Evolutionary conservation across 257 asterid genomes (phyloP), one percentile per base, ranked within the genome.

Genomic region (Penstemon newberryi): DNA sequence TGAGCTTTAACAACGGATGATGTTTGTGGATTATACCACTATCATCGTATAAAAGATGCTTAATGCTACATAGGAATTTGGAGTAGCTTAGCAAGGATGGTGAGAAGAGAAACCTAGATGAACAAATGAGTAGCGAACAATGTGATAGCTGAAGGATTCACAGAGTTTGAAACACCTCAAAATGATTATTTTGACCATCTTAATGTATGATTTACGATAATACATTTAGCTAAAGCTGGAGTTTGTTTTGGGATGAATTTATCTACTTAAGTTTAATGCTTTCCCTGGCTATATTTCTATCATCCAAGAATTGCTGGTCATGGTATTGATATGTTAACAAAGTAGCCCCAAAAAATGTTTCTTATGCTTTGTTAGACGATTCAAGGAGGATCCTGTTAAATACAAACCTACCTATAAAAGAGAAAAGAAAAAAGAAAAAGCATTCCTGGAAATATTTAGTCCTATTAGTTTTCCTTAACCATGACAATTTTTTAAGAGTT

Each of bases 71-170:
- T 8, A 38, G 54, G 40, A 33, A 39, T 44, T 12, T 53, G 33
- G 5, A 8, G 47, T 65, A 25, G 50, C 54, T 13, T 56, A 7
- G 61, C 19, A 45, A 56, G 19, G 41, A 33, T 57, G 33, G 62
- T 19, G 11, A 38, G 36, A 44, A 5, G 70, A 53, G 60, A 37
- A 62, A 52, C 53, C 41, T 10, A 42, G 43, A 43, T 43, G 69
- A 63, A 5, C 37, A 54, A 56, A 36, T 25, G 38, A 38, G 33
- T 6, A 25, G 33, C 37, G 5, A 4, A 10, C 8, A 2, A 5
- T 66, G 61, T 46, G 56, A 25, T 52, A 59, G 64, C 50, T 50
- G 49, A 56, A 50, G 57, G 49, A 49, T 33, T 66, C 69, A 66
- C 47, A 50, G 57, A 15, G 43, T 25, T n/a, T 63, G 44, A 12